Evolutionary conservation across 2,329 filamentous ascomycete species (phyloP).

Genomic region (Colletotrichum abscissum): DNA sequence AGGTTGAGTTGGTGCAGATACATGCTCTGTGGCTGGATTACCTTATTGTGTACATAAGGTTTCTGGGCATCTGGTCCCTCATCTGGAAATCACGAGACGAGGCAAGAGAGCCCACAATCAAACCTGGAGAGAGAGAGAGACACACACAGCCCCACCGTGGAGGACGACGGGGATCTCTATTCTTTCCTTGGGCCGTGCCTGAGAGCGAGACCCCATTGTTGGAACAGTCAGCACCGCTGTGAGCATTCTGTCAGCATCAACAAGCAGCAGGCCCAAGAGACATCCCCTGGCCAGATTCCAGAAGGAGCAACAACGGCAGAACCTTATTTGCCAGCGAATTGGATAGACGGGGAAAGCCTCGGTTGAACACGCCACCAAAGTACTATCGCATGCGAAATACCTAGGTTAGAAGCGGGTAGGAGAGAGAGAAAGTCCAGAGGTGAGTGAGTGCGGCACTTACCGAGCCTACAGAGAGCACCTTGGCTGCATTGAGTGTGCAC

Average conservation of each 20-base stretch:
- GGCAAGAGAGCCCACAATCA: background rate
- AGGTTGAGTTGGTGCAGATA: background rate
- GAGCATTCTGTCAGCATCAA: constrained; percentile 1
- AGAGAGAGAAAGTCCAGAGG: background rate
- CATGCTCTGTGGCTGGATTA: background rate
- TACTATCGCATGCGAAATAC: background rate
- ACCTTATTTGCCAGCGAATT: background rate
- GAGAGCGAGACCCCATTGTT: background rate
- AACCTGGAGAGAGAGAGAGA: background rate
- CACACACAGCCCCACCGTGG: constrained; percentile 10
- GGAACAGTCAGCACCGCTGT: background rate
- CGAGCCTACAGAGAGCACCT: too few relatives aligned
- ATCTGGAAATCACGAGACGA: constrained; percentile 4
- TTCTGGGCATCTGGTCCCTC: constrained; percentile 8
- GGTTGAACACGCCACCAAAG: background rate
- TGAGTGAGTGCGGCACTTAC: background rate
- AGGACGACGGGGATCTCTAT: background rate
- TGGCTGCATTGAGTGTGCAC: background rate
- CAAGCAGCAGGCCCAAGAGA: background rate
- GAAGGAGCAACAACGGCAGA: background rate
- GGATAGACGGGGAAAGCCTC: background rate
- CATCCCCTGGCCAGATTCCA: background rate
- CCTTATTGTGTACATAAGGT: constrained; percentile 1
- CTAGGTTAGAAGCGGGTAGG: background rate
- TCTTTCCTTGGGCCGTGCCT: background rate